Conservation (phyloP, 2,329 filamentous ascomycete species). For the Pezicula radicicola region DNA sequence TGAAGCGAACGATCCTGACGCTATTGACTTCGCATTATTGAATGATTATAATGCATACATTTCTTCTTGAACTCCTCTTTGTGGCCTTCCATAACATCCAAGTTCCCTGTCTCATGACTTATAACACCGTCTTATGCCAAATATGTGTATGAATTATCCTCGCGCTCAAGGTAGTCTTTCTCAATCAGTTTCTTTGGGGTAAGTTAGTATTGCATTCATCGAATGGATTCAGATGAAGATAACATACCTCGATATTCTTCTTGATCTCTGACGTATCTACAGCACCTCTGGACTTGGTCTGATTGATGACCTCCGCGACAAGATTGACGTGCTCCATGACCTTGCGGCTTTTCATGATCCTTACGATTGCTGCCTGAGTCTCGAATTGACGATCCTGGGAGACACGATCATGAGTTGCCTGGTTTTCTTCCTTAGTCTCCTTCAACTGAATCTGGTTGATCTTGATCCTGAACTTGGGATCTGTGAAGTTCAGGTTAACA, state of each 20-base stretch:
- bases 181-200: slow-evolving; percentile 63
- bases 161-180: slow-evolving; percentile 88
- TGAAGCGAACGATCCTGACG: no score
- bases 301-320: slow-evolving; percentile 86
- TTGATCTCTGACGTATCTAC: slow-evolving; percentile 88
- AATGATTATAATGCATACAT: not conserved
- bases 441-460: slow-evolving; percentile 98
- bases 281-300: slow-evolving; percentile 82
- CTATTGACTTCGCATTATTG: not conserved
- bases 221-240: slow-evolving; percentile 1
- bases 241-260: slow-evolving; percentile 86
- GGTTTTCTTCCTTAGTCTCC: slow-evolving; percentile 93
- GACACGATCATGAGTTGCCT: slow-evolving; percentile 87
- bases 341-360: slow-evolving; percentile 96
- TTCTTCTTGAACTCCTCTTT: not conserved
- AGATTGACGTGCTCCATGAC: slow-evolving; percentile 81
- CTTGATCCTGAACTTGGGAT: slow-evolving; percentile 87
- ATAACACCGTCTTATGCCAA: slow-evolving; percentile 47
- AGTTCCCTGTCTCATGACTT: not conserved
- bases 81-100: not conserved
- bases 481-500: slow-evolving; percentile 73
- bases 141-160: slow-evolving; percentile 67
- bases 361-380: slow-evolving; percentile 93
- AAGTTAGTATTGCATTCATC: slow-evolving; percentile 22
- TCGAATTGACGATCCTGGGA: slow-evolving; percentile 90